Conservation (phyloP, 2,329 filamentous ascomycete genomes). For the Neofusicoccum ribis region DNA sequence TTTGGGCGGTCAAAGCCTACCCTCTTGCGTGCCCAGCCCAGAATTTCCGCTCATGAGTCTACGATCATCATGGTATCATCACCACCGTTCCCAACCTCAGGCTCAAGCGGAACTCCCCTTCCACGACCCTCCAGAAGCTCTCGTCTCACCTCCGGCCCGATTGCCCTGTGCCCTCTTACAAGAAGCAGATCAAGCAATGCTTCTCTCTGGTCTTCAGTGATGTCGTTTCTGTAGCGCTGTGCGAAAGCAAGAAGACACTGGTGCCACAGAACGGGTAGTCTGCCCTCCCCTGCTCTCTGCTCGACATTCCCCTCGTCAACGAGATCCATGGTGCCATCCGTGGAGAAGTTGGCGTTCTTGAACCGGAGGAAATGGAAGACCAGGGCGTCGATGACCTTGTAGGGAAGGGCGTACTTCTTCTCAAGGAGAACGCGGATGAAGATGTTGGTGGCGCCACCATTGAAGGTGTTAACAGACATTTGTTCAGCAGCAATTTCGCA, state of each 20-base stretch:
- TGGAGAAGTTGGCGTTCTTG: slow-evolving; percentile 65
- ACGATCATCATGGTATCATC: slow-evolving; percentile 88
- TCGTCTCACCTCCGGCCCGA: slow-evolving; percentile 86
- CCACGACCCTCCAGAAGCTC: slow-evolving; percentile 87
- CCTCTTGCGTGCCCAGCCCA: background rate
- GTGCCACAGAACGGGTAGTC: slow-evolving; percentile 93
- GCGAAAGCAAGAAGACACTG: slow-evolving; percentile 91
- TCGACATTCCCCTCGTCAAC: slow-evolving; percentile 27
- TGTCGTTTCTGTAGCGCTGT: slow-evolving; percentile 91
- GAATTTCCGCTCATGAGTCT: slow-evolving; percentile 1
- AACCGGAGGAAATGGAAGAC: slow-evolving; percentile 98
- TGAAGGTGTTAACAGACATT: slow-evolving; percentile 77
- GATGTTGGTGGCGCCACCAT: slow-evolving; percentile 88
- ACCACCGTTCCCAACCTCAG: slow-evolving; percentile 62
- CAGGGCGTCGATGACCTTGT: slow-evolving; percentile 88
- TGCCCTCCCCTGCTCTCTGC: slow-evolving; percentile 52
- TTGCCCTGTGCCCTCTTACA: slow-evolving; percentile 79
- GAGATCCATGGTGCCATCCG: slow-evolving; percentile 37
- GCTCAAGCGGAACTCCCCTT: slow-evolving; percentile 71
- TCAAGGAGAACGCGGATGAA: slow-evolving; percentile 92
- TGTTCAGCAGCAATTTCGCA: slow-evolving; percentile 95
- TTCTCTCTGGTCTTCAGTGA: slow-evolving; percentile 92
- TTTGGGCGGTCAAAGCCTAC: background rate
- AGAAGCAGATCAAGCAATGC: slow-evolving; percentile 84
- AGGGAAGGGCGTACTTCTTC: slow-evolving; percentile 95